Conservation (phyloP, 2,329 filamentous ascomycete genomes). For the Talaromyces sp. region DNA sequence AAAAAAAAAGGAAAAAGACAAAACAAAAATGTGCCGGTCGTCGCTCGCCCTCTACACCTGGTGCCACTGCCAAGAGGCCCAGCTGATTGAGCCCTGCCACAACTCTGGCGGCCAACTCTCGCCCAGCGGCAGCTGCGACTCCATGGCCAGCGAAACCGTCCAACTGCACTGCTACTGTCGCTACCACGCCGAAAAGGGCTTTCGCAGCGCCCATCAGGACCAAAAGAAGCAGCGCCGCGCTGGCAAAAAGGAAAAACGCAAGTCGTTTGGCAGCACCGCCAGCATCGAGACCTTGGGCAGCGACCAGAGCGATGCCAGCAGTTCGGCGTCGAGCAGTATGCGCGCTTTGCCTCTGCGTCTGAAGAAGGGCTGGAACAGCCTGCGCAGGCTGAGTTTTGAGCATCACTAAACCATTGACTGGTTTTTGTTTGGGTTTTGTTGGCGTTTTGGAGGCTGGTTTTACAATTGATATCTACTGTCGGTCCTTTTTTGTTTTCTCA, state of each 20-base stretch:
- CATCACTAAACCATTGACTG: neutral
- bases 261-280: constrained; percentile 1
- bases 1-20: neutral
- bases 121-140: constrained; percentile 23
- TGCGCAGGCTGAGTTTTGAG: constrained; percentile 8
- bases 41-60: constrained; percentile 32
- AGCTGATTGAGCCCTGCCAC: constrained; percentile 25
- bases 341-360: neutral
- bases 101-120: constrained; percentile 21
- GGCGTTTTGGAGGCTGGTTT: neutral
- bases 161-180: constrained; percentile 37
- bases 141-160: constrained; percentile 28
- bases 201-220: constrained; percentile 27
- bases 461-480: neutral
- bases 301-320: neutral
- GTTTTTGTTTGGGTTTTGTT: neutral
- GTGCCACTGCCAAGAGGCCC: constrained; percentile 34
- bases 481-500: neutral
- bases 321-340: neutral
- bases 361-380: constrained; percentile 2
- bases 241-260: constrained; percentile 14
- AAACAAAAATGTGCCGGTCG: constrained; percentile 29
- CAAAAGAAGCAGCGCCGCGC: constrained; percentile 9
- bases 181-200: constrained; percentile 25
- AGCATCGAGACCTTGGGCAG: neutral